Conservation (phyloP, 2,329 filamentous ascomycete genomes). For the Elsinoe fawcettii region DNA sequence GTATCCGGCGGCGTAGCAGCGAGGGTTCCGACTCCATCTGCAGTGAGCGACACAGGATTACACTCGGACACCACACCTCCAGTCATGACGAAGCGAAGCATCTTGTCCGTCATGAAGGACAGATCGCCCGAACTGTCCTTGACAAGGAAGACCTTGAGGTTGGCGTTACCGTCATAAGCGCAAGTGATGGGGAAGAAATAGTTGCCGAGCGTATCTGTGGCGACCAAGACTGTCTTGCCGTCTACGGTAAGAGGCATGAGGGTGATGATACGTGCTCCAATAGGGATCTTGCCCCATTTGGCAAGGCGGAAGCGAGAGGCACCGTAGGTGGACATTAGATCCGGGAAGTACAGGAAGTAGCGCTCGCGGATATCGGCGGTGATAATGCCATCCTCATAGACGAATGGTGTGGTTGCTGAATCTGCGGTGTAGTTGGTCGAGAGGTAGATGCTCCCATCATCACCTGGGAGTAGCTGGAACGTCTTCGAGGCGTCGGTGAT, state of each 20-base stretch:
- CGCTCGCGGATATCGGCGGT: constrained; percentile 1
- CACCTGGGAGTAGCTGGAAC: not conserved
- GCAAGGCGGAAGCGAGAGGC: constrained; percentile 19
- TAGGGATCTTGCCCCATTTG: constrained; percentile 17
- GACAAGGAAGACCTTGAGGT: constrained; percentile 19
- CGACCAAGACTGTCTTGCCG: constrained; percentile 13
- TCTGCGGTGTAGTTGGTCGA: constrained; percentile 1
- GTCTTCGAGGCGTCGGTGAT: constrained; percentile 15
- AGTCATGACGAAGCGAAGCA: constrained; percentile 19
- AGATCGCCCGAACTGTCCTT: constrained; percentile 15
- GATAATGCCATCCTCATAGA: not conserved
- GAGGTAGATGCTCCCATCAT: constrained; percentile 6
- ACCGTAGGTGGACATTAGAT: constrained; percentile 16
- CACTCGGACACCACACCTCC: constrained; percentile 18
- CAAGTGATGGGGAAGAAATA: constrained; percentile 20
- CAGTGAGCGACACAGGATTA: constrained; percentile 15
- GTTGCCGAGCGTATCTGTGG: constrained; percentile 15
- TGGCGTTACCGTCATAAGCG: constrained; percentile 15
- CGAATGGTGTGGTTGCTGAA: not conserved
- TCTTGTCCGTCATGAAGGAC: constrained; percentile 7
- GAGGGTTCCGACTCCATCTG: not conserved
- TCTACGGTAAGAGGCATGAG: constrained; percentile 14
- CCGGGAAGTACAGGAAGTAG: constrained; percentile 17
- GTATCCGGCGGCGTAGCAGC: not conserved
- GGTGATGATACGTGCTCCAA: constrained; percentile 15